Conservation (phyloP, 148 eudicot genomes). For the Pharnaceum exiguum region DNA sequence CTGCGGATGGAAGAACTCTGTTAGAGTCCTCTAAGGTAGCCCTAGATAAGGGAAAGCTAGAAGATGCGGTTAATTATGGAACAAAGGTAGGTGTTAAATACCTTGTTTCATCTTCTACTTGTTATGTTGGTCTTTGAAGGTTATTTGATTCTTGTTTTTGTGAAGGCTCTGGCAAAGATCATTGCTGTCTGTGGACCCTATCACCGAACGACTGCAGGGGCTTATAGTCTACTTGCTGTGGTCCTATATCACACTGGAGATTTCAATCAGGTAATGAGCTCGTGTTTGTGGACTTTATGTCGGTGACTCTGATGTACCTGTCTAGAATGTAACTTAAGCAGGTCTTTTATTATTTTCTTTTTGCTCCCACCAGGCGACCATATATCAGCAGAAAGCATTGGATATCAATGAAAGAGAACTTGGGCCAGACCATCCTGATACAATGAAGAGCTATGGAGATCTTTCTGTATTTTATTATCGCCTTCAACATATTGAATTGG, state of each 20-base stretch:
- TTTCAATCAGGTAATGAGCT: conserved; percentile 77
- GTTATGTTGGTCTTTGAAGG: not conserved
- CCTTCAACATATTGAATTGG: conserved; percentile 93
- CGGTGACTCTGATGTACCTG: not conserved
- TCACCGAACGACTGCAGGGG: conserved; percentile 94
- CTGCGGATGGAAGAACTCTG: conserved; percentile 87
- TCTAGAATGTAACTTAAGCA: not conserved
- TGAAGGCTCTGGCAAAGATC: conserved; percentile 91
- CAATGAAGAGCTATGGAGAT: conserved; percentile 99
- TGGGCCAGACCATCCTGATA: conserved; percentile 99
- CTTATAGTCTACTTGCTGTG: conserved; percentile 95
- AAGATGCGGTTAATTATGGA: conserved; percentile 92
- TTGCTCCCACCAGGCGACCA: conserved; percentile 97
- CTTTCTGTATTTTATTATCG: conserved; percentile 98
- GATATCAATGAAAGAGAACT: conserved; percentile 98
- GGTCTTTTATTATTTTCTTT: conserved; percentile 16
- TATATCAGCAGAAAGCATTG: conserved; percentile 95
- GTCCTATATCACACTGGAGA: conserved; percentile 99
- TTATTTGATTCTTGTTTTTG: not conserved
- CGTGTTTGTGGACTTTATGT: not conserved
- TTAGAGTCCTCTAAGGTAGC: conserved; percentile 94
- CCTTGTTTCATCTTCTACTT: not conserved
- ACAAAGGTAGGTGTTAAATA: conserved; percentile 52
- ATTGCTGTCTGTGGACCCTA: conserved; percentile 97
- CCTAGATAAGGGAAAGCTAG: conserved; percentile 93